phyloP scores from a whole-genome alignment of 1,284 basidiomycete species.

The Fomitopsis pinicola region DNA sequence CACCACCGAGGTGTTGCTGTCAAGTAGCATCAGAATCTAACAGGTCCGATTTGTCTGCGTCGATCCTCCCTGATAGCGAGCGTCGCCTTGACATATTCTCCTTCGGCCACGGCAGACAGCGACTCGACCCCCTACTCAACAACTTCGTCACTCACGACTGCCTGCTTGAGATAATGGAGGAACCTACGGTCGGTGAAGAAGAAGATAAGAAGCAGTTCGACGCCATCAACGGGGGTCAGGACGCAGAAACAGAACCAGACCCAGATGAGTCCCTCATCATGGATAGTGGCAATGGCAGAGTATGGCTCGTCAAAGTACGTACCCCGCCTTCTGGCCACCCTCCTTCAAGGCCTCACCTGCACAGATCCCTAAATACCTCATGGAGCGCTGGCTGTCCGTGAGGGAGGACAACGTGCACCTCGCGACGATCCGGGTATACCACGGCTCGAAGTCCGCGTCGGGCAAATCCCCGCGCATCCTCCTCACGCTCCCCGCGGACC shows the following conservation, averaged over 20 bases:
- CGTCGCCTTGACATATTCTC: too few species aligned
- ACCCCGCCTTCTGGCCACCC: not conserved
- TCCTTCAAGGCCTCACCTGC: not conserved
- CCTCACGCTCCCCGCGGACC: constrained; percentile 60
- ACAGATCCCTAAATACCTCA: constrained; percentile 66
- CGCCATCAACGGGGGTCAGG: constrained; percentile 40
- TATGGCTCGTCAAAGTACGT: constrained; percentile 74
- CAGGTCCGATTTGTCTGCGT: not conserved
- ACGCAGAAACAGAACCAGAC: constrained; percentile 64
- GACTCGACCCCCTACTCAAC: too few species aligned
- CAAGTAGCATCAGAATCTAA: not conserved
- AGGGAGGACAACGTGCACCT: constrained; percentile 63
- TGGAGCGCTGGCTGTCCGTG: constrained; percentile 66
- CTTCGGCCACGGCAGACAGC: too few species aligned
- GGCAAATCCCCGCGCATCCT: constrained; percentile 58
- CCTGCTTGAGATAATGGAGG: constrained; percentile 35
- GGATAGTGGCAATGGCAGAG: constrained; percentile 64
- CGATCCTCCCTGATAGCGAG: not conserved
- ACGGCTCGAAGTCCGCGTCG: constrained; percentile 35
- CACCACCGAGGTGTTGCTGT: not conserved
- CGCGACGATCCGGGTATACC: constrained; percentile 72
- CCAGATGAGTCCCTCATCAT: constrained; percentile 74
- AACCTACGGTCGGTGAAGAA: constrained; percentile 39
- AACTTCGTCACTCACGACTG: not conserved
- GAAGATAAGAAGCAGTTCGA: constrained; percentile 60